A percentile compares a stretch with the other conserved stretches of the same genome.
phyloP scores from a whole-genome alignment of 805 yeast genomes.

The Ogataea paradorogensis region DNA sequence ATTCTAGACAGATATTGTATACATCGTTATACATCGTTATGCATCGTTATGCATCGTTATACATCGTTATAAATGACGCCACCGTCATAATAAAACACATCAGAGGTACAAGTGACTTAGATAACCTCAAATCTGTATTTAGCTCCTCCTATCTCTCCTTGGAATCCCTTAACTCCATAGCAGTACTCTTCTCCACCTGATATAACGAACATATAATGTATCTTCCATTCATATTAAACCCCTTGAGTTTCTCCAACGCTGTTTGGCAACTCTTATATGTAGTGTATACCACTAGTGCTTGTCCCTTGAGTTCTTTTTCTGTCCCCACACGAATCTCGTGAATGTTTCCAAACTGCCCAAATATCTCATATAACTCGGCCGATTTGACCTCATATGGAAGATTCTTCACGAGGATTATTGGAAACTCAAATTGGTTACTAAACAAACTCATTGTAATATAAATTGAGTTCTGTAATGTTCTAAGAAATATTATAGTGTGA shows the following conservation, averaged over 20 bases:
- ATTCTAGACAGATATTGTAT: too few species aligned
- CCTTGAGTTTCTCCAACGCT: conserved; percentile 56
- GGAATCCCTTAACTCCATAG: conserved; percentile 20
- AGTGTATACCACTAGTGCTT: conserved; percentile 54
- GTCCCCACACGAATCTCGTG: conserved; percentile 49
- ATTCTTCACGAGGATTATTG: conserved; percentile 50
- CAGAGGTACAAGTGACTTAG: too few species aligned
- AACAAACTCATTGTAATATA: conserved; percentile 14
- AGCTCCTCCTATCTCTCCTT: too few species aligned
- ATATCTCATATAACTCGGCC: conserved; percentile 47
- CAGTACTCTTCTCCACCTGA: conserved; percentile 39
- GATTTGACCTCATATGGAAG: conserved; percentile 50
- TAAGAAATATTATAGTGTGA: too few species aligned
- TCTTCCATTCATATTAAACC: conserved; percentile 57
- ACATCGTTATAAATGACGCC: too few species aligned
- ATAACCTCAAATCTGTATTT: too few species aligned
- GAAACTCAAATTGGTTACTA: conserved; percentile 28
- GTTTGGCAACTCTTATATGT: conserved; percentile 44
- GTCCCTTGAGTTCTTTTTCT: conserved; percentile 41
- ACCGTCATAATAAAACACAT: too few species aligned
- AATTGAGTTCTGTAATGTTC: too few species aligned
- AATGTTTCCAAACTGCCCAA: conserved; percentile 54
- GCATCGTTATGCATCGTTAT: too few species aligned
- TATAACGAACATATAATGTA: conserved; percentile 52
- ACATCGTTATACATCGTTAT: too few species aligned